phyloP scores from a whole-genome alignment of 306 rosid genomes.

The Crataegus laevigata region DNA sequence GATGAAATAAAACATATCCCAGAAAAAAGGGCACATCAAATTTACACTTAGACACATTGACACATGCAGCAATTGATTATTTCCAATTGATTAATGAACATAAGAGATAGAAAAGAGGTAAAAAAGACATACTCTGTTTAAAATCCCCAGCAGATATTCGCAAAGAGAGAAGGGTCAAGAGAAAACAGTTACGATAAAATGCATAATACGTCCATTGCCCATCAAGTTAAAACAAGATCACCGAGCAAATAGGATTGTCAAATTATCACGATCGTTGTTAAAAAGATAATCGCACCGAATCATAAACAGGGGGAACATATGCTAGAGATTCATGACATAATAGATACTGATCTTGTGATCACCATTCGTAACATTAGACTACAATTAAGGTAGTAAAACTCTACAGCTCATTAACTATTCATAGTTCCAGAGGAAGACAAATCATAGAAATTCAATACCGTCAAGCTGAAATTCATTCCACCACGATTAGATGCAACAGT shows the following conservation, averaged over 20 bases:
- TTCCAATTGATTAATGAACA: neutral
- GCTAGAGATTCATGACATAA: neutral
- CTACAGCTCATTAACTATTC: neutral
- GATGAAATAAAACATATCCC: neutral
- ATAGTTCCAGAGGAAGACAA: neutral
- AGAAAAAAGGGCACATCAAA: neutral
- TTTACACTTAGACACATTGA: neutral
- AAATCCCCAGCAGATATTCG: conserved; percentile 15
- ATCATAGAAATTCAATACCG: neutral
- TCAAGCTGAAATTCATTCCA: neutral
- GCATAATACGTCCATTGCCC: neutral
- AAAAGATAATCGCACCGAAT: neutral
- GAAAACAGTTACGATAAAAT: conserved; percentile 19
- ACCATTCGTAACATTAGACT: neutral
- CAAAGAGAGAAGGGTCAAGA: conserved; percentile 35
- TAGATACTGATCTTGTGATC: neutral
- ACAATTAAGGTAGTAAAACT: neutral
- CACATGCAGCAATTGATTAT: neutral
- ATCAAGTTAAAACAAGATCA: neutral
- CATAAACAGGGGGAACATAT: neutral
- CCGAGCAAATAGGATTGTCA: neutral
- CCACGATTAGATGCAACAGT: neutral
- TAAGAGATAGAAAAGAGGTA: conserved; percentile 4
- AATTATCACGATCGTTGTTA: neutral
- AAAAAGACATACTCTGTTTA: conserved; percentile 47